phyloP scores from a whole-genome alignment of 768 basidiomycete species.

The Serendipita sp. region DNA sequence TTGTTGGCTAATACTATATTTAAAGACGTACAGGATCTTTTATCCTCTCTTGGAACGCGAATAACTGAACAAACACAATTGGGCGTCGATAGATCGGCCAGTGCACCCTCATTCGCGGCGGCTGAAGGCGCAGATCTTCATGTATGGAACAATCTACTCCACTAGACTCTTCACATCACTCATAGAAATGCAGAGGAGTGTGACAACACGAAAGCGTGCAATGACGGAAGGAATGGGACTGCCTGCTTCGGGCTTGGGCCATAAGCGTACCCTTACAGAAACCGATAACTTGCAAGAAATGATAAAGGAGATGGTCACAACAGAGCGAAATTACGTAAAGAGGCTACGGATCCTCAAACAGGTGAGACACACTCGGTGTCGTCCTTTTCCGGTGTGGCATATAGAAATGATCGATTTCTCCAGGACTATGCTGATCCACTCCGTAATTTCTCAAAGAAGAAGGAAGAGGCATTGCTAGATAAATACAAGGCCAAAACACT shows the following conservation, averaged over 20 bases:
- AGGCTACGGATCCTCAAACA: conserved; percentile 68
- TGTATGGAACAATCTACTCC: neutral
- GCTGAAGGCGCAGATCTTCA: neutral
- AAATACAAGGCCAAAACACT: conserved; percentile 83
- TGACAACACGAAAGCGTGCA: conserved; percentile 6
- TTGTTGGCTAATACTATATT: neutral
- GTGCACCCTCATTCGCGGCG: conserved; percentile 8
- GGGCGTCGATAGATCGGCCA: conserved; percentile 7
- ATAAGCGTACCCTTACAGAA: conserved; percentile 46
- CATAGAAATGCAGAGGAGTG: conserved; percentile 31
- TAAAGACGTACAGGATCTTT: conserved; percentile 62
- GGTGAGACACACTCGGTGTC: conserved; percentile 12
- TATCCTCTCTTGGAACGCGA: conserved; percentile 59
- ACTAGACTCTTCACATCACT: conserved; percentile 13
- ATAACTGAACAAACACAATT: conserved; percentile 19
- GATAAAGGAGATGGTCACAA: conserved; percentile 74
- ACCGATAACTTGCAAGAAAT: conserved; percentile 52
- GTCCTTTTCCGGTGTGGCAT: too few relatives aligned
- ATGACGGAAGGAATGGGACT: conserved; percentile 11
- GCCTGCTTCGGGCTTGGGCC: conserved; percentile 24
- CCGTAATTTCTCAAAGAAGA: conserved; percentile 66
- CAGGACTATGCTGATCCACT: conserved; percentile 84
- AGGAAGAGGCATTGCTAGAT: conserved; percentile 76
- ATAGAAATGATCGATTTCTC: neutral
- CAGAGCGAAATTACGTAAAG: conserved; percentile 78